Percentiles rank a stretch among this genome's conserved stretches.
Evolutionary conservation across 768 basidiomycete species (phyloP).

Genomic region (Thelephora aurantiotincta): DNA sequence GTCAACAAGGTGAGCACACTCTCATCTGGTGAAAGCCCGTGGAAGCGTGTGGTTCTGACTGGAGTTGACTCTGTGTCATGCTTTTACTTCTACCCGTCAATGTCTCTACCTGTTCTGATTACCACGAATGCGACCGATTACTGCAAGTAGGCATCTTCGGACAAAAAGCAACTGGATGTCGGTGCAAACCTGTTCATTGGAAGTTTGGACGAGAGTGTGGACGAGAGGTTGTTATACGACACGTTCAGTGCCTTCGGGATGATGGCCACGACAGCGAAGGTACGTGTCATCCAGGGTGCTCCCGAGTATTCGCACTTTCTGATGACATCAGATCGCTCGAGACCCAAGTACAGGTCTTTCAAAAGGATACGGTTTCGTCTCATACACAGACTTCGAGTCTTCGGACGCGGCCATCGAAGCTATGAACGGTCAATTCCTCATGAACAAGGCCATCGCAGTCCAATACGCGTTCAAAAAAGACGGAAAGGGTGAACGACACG

Average conservation of each 20-base stretch:
- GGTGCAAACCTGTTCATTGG: constrained; percentile 97
- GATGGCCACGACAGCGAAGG: constrained; percentile 85
- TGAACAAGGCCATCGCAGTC: constrained; percentile 95
- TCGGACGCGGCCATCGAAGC: constrained; percentile 93
- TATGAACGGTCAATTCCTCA: constrained; percentile 95
- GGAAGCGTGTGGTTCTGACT: constrained; percentile 2
- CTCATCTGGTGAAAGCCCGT: neutral
- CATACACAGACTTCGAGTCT: constrained; percentile 95
- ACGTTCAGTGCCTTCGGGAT: constrained; percentile 93
- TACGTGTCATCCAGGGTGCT: constrained; percentile 18
- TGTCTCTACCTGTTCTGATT: neutral
- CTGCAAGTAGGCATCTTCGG: constrained; percentile 71
- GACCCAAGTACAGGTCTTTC: constrained; percentile 75
- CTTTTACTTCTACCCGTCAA: neutral
- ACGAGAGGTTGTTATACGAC: constrained; percentile 84
- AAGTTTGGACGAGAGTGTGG: constrained; percentile 88
- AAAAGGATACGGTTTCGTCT: constrained; percentile 95
- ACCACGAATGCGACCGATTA: constrained; percentile 8
- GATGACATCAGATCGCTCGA: constrained; percentile 63
- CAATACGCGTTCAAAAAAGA: constrained; percentile 99
- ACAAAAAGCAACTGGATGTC: constrained; percentile 95
- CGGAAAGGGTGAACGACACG: constrained; percentile 94
- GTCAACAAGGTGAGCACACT: constrained; percentile 81
- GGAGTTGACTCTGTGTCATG: neutral
- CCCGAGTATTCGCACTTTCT: neutral